Conservation (phyloP, 805 yeast genomes). For the Cyberlindnera euphorbiiphila region DNA sequence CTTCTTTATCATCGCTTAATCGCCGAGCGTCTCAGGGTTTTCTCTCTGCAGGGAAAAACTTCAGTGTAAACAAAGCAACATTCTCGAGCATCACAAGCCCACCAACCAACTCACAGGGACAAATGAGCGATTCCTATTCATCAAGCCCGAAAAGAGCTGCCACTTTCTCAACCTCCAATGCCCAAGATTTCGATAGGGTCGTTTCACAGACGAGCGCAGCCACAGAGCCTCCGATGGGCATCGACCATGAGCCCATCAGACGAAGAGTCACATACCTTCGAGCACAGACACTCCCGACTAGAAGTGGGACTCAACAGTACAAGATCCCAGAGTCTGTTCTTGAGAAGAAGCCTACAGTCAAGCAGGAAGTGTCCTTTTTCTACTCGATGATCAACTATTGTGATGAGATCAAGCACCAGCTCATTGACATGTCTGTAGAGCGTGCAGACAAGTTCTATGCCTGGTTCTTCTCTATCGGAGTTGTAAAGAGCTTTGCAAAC, state of each 20-base stretch:
- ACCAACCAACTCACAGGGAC: background rate
- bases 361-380: conserved; percentile 19
- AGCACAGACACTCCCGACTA: conserved; percentile 17
- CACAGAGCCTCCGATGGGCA: conserved; percentile 11
- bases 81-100: background rate
- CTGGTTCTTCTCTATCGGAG: conserved; percentile 16
- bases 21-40: too few relatives aligned
- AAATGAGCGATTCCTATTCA: background rate
- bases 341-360: conserved; percentile 18
- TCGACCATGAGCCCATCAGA: conserved; percentile 11
- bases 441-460: conserved; percentile 12
- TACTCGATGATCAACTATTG: conserved; percentile 18
- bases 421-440: conserved; percentile 17
- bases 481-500: conserved; percentile 7
- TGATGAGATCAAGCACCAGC: conserved; percentile 16
- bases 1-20: too few relatives aligned
- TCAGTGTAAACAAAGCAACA: too few relatives aligned
- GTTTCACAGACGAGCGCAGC: conserved; percentile 10
- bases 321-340: conserved; percentile 13
- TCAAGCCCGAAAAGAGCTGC: background rate
- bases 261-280: conserved; percentile 13
- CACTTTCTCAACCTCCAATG: background rate
- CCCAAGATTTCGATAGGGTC: background rate
- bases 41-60: too few relatives aligned
- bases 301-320: conserved; percentile 2